Evolutionary conservation across 2,329 filamentous ascomycete genomes (phyloP), one percentile per base, ranked within the genome.

Genomic region (Nigrospora osmanthi): DNA sequence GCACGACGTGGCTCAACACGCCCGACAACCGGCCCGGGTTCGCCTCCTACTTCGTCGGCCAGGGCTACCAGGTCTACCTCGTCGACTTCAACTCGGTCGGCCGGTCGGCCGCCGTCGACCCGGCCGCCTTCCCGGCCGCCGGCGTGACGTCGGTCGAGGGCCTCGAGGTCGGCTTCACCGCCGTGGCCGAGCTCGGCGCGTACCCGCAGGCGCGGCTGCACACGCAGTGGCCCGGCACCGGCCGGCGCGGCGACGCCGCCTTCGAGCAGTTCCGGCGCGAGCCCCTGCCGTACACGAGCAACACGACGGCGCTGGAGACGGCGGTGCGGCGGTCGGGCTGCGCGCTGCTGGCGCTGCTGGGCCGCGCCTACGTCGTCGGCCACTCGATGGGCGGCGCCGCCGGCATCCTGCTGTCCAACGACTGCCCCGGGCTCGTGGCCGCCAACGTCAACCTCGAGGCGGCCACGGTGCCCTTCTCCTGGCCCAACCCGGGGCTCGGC

Each of bases 31-130:
- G 65, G 6, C 47, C 57, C 45, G 72, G 71, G 35, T 75, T 70
- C 71, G 68, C 70, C 2, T 67, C 68, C 0, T 69, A 64, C 47
- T 73, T 72, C 47, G 54, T 74, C 14, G 53, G 59, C 9, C 54
- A 65, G 31, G 72, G 72, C n/a, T 74, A 72, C 48, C 60, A 59
- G 23, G 60, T 72, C 39, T 75, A 72, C 51, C 56, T 75, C 14
- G 41, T 58, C 17, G 60, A 62, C 41, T 50, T 58, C 32, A 50
- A 55, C 1, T 46, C 49, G 14, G 48, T 48, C 30, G 58, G 53
- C 13, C 46, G 57, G 32, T 50, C 45, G 34, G 40, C 47, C 4
- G 45, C 51, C 17, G 45, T 51, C 13, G 47, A 58, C 31, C 35
- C 52, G 9, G 42, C 35, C 12, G 49, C 43, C 14, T 56, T 53